phyloP scores from a whole-genome alignment of 106 monocot species.

The Amphibolis antarctica region DNA sequence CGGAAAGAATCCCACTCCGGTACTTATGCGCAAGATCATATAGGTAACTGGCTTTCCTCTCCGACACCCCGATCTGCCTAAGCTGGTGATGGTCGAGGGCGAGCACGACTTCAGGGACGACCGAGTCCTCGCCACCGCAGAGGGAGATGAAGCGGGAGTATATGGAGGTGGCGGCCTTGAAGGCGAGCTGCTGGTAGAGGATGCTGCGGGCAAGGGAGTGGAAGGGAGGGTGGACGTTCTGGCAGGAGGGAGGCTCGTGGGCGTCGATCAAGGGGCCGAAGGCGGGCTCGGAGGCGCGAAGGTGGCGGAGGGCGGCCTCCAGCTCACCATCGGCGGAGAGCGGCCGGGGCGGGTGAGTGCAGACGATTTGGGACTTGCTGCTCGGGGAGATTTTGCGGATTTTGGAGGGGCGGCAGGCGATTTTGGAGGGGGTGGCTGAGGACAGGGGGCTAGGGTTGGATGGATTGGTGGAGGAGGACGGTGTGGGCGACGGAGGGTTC shows the following conservation, averaged over 20 bases:
- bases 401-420: slow-evolving; percentile 22
- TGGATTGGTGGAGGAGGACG: background rate
- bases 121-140: slow-evolving; percentile 45
- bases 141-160: slow-evolving; percentile 68
- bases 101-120: slow-evolving; percentile 48
- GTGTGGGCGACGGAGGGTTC: background rate
- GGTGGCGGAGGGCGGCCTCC: slow-evolving; percentile 44
- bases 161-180: slow-evolving; percentile 70
- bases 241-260: slow-evolving; percentile 37
- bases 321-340: slow-evolving; percentile 54
- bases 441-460: background rate
- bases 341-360: slow-evolving; percentile 25
- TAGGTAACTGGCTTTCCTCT: slow-evolving; percentile 61
- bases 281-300: slow-evolving; percentile 37
- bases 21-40: slow-evolving; percentile 77
- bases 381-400: slow-evolving; percentile 22
- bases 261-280: slow-evolving; percentile 43
- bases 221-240: slow-evolving; percentile 44
- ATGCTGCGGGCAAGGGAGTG: slow-evolving; percentile 69
- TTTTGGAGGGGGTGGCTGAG: slow-evolving; percentile 1
- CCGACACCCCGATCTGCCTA: slow-evolving; percentile 77
- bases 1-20: slow-evolving; percentile 49
- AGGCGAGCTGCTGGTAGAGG: slow-evolving; percentile 78
- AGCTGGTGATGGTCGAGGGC: slow-evolving; percentile 45
- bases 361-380: background rate